These are phyloP conservation scores for Sonneratia caseolaris DNA, from an alignment of 345 rosid genomes.

Conservation along the genomic window DNA sequence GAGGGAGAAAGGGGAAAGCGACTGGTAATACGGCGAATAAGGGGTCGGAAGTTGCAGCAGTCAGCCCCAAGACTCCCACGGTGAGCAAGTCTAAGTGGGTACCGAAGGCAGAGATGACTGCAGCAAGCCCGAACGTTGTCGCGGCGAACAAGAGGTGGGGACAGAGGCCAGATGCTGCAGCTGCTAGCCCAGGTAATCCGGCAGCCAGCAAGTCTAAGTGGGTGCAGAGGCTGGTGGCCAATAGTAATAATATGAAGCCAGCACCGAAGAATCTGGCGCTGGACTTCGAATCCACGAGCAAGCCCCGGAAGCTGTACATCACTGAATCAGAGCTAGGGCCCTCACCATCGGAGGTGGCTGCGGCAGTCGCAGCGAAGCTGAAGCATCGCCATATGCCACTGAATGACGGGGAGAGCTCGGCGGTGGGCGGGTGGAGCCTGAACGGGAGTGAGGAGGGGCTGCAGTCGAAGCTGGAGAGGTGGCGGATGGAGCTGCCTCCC, in stretches of 20 bases:
- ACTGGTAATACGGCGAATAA: not conserved
- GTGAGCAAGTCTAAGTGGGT: not conserved
- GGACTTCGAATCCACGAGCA: not conserved
- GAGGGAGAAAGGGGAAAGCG: not conserved
- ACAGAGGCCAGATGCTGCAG: not conserved
- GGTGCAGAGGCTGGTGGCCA: not conserved
- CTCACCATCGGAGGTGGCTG: constrained; percentile 71
- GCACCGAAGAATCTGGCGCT: not conserved
- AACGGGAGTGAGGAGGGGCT: constrained; percentile 55
- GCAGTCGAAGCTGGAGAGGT: constrained; percentile 61
- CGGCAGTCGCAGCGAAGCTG: constrained; percentile 27
- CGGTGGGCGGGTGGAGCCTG: constrained; percentile 31
- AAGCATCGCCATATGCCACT: constrained; percentile 1
- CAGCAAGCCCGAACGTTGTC: not conserved
- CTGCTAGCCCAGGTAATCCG: not conserved
- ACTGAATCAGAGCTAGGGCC: constrained; percentile 71
- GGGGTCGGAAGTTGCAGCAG: not conserved
- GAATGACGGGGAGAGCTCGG: constrained; percentile 20
- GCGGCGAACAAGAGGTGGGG: not conserved
- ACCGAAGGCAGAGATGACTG: not conserved
- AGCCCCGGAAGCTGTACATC: constrained; percentile 12
- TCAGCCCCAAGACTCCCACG: not conserved
- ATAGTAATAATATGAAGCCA: not conserved
- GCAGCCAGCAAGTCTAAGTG: not conserved
- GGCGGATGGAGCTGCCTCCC: constrained; percentile 68